These are phyloP conservation scores for Leccinum huronense DNA, from an alignment of 1,284 basidiomycete species.

Conservation along the genomic window DNA sequence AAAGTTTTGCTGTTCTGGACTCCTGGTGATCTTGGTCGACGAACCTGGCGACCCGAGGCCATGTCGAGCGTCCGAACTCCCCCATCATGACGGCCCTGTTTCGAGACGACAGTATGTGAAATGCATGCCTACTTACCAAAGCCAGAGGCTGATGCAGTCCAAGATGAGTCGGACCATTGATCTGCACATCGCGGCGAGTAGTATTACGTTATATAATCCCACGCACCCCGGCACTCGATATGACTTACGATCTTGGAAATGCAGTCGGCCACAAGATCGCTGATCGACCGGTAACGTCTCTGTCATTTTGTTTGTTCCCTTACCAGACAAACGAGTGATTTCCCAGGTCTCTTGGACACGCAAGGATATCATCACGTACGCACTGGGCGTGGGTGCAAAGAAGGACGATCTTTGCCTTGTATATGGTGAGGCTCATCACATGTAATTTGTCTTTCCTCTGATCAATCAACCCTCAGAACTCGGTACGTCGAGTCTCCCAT, in stretches of 20 bases:
- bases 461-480: slow-evolving; percentile 29
- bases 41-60: too few relatives aligned
- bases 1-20: too few relatives aligned
- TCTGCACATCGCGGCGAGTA: too few relatives aligned
- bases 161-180: too few relatives aligned
- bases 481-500: slow-evolving; percentile 18
- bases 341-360: slow-evolving; percentile 35
- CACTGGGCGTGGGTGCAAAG: slow-evolving; percentile 34
- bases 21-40: too few relatives aligned
- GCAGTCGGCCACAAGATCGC: slow-evolving; percentile 25
- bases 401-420: slow-evolving; percentile 33
- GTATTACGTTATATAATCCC: too few relatives aligned
- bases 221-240: not conserved
- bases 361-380: slow-evolving; percentile 34
- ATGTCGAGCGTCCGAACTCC: too few relatives aligned
- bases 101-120: too few relatives aligned
- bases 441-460: not conserved
- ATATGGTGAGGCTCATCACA: slow-evolving; percentile 26
- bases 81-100: too few relatives aligned
- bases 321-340: not conserved
- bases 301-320: not conserved
- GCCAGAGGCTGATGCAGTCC: too few relatives aligned
- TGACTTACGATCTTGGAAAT: slow-evolving; percentile 33
- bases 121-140: too few relatives aligned
- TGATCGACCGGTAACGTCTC: slow-evolving; percentile 25